Conservation (phyloP, 441 rosid genomes). For the Adansonia gregorii region DNA sequence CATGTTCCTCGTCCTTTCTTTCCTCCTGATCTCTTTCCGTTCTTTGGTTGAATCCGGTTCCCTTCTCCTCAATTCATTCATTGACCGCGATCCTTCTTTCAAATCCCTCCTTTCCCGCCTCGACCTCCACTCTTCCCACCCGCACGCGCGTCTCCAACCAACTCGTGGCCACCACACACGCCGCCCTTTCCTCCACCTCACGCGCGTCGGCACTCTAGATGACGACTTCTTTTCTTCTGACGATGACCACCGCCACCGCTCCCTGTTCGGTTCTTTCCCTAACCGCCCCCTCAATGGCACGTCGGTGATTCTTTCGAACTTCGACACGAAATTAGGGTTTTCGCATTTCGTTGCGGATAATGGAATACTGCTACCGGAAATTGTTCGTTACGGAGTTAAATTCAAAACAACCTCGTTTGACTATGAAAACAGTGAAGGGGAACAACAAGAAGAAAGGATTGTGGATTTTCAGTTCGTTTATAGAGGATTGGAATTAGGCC, state of each 20-base stretch:
- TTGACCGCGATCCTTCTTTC: conserved; percentile 84
- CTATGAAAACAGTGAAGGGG: conserved; percentile 37
- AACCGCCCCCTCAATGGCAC: conserved; percentile 61
- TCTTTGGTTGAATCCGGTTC: conserved; percentile 72
- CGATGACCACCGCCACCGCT: conserved; percentile 55
- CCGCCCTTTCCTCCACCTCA: conserved; percentile 80
- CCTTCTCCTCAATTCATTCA: conserved; percentile 62
- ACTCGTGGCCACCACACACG: conserved; percentile 48
- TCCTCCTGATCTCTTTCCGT: conserved; percentile 83
- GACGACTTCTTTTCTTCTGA: conserved; percentile 85
- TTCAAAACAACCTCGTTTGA: conserved; percentile 43
- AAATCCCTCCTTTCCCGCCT: conserved; percentile 82
- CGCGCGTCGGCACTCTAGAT: conserved; percentile 79
- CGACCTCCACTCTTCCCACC: conserved; percentile 49
- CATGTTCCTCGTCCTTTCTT: conserved; percentile 66
- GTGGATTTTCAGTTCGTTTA: conserved; percentile 64
- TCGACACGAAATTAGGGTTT: conserved; percentile 57
- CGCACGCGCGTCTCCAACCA: conserved; percentile 27
- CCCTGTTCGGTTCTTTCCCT: conserved; percentile 41
- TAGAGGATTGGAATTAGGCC: conserved; percentile 77
- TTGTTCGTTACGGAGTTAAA: conserved; percentile 59
- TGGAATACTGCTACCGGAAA: conserved; percentile 58
- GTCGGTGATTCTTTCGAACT: conserved; percentile 50
- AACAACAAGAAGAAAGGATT: conserved; percentile 44
- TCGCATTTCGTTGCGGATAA: conserved; percentile 57